Conservation (phyloP, 2,329 filamentous ascomycete genomes). For the Zasmidium cellare region DNA sequence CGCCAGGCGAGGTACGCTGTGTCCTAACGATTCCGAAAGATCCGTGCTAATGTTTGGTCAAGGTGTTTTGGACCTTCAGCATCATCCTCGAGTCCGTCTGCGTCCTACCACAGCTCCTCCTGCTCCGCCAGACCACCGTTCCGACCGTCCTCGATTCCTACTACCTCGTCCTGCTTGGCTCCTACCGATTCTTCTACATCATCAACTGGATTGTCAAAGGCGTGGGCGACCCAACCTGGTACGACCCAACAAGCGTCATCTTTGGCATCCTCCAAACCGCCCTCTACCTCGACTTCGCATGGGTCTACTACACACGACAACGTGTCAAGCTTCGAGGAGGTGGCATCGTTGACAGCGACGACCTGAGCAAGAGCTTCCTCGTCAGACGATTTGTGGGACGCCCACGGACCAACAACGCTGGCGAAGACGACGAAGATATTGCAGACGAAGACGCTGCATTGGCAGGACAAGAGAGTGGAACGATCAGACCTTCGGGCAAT, state of each 20-base stretch:
- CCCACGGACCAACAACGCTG: conserved; percentile 33
- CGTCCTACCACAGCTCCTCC: conserved; percentile 84
- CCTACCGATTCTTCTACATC: conserved; percentile 86
- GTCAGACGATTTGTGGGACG: conserved; percentile 74
- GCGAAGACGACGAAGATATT: conserved; percentile 48
- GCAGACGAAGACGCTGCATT: conserved; percentile 63
- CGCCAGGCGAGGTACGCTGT: conserved; percentile 32
- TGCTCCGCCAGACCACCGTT: conserved; percentile 90
- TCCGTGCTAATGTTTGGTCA: background rate
- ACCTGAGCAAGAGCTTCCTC: conserved; percentile 81
- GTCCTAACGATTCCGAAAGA: background rate
- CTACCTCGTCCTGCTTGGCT: conserved; percentile 84
- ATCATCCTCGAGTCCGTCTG: conserved; percentile 89
- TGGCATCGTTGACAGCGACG: conserved; percentile 85
- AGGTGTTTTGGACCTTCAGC: conserved; percentile 86
- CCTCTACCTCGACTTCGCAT: conserved; percentile 90
- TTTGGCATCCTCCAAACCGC: conserved; percentile 89
- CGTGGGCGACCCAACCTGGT: conserved; percentile 58
- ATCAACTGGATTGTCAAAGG: conserved; percentile 76
- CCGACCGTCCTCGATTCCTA: conserved; percentile 97
- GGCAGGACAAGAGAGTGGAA: conserved; percentile 36
- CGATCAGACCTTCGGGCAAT: conserved; percentile 36
- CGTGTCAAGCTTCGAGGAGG: conserved; percentile 89
- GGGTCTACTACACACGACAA: conserved; percentile 94
- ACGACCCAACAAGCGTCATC: conserved; percentile 68